A percentile compares a stretch with the other conserved stretches of the same genome.
Conservation (phyloP, 2,329 filamentous ascomycete genomes). For the Coniochaeta sp. region DNA sequence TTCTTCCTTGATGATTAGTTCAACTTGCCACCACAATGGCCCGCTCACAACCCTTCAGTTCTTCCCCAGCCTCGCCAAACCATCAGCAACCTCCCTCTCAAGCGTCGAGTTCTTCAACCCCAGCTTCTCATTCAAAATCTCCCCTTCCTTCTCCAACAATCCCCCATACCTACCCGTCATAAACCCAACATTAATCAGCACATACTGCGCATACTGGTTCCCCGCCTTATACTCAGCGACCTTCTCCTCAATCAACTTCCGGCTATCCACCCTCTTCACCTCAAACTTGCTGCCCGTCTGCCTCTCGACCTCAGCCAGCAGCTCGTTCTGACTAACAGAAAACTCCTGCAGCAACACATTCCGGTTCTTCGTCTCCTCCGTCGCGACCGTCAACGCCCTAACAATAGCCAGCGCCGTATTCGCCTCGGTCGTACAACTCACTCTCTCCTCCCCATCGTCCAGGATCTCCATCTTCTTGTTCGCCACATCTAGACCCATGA, state of each 20-base stretch:
- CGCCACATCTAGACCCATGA: constrained; percentile 15
- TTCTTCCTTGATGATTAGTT: too few relatives aligned
- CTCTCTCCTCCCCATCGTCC: constrained; percentile 25
- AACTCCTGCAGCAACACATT: constrained; percentile 26
- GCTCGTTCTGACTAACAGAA: constrained; percentile 20
- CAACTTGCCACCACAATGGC: too few relatives aligned
- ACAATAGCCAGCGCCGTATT: constrained; percentile 24
- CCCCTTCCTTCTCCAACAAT: constrained; percentile 23
- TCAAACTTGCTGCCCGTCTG: constrained; percentile 35
- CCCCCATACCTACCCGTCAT: constrained; percentile 22
- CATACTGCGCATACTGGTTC: constrained; percentile 15
- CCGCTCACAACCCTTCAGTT: too few relatives aligned
- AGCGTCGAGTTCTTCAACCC: constrained; percentile 18
- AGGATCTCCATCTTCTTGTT: constrained; percentile 18
- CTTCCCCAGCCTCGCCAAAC: constrained; percentile 3
- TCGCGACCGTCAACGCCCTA: constrained; percentile 17
- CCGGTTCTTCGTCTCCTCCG: constrained; percentile 24
- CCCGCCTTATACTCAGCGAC: constrained; percentile 17
- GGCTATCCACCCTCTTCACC: constrained; percentile 18
- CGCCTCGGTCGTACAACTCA: constrained; percentile 26
- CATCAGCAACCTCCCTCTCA: constrained; percentile 15
- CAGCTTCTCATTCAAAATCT: constrained; percentile 23
- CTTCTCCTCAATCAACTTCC: constrained; percentile 18
- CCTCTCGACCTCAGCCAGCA: constrained; percentile 40
- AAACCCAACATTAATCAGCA: constrained; percentile 25